phyloP scores from a whole-genome alignment of 805 yeast species.

The Ogataea sp. region DNA sequence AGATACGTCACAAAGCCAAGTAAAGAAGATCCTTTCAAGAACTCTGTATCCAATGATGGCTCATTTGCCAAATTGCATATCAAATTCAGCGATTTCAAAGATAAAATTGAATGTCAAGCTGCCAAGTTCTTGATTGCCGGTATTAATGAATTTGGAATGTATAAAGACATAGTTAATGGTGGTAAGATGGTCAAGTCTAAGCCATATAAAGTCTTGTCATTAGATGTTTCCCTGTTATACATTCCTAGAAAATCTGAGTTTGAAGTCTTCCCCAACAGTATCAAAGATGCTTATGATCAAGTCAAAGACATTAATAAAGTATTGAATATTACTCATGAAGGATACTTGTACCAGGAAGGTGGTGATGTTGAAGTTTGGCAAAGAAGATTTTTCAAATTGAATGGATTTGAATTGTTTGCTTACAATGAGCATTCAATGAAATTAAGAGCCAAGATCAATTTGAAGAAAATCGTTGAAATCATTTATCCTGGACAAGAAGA shows the following conservation, averaged over 20 bases:
- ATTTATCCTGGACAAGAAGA: slow-evolving; percentile 31
- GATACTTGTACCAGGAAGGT: slow-evolving; percentile 80
- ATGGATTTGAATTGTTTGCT: slow-evolving; percentile 66
- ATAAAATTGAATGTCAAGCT: slow-evolving; percentile 45
- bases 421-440: slow-evolving; percentile 63
- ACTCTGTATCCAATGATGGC: slow-evolving; percentile 73
- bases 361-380: slow-evolving; percentile 78
- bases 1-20: slow-evolving; percentile 44
- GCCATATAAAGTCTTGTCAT: slow-evolving; percentile 57
- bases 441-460: slow-evolving; percentile 68
- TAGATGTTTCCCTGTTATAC: slow-evolving; percentile 61
- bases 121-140: slow-evolving; percentile 49
- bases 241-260: slow-evolving; percentile 52
- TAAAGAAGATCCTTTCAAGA: slow-evolving; percentile 49
- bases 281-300: slow-evolving; percentile 42
- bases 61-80: slow-evolving; percentile 79
- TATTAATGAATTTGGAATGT: slow-evolving; percentile 74
- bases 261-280: slow-evolving; percentile 66
- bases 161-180: slow-evolving; percentile 19
- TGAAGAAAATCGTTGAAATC: slow-evolving; percentile 55
- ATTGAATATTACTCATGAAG: slow-evolving; percentile 36
- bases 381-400: slow-evolving; percentile 65
- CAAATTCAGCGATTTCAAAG: slow-evolving; percentile 49
- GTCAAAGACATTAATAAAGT: slow-evolving; percentile 26
- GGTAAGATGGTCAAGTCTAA: slow-evolving; percentile 25